Evolutionary conservation across 495 filamentous ascomycete species (phyloP).

Genomic region (Extremus antarcticus): DNA sequence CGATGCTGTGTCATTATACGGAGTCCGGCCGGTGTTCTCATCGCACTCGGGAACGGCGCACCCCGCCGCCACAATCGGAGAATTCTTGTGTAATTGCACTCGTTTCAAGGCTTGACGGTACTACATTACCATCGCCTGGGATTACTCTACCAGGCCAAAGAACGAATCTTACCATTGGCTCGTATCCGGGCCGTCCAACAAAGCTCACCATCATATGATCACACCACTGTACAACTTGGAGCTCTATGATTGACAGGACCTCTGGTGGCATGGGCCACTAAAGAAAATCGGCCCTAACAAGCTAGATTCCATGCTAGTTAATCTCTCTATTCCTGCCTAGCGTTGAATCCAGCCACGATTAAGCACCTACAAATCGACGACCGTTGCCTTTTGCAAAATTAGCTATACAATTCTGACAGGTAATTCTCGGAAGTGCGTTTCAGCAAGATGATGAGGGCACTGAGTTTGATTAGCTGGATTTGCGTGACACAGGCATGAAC

Average conservation of each 20-base stretch:
- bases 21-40: too few relatives aligned
- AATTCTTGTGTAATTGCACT: neutral
- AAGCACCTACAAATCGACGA: too few relatives aligned
- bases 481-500: too few relatives aligned
- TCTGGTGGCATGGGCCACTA: neutral
- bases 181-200: neutral
- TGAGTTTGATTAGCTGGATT: too few relatives aligned
- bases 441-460: neutral
- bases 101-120: neutral
- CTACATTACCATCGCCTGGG: neutral
- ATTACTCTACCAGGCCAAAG: neutral
- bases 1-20: too few relatives aligned
- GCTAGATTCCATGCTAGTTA: neutral
- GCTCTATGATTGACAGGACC: neutral
- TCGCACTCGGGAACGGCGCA: neutral
- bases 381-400: too few relatives aligned
- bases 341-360: too few relatives aligned
- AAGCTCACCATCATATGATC: neutral
- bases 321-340: neutral
- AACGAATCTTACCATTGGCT: neutral
- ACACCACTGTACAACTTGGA: neutral
- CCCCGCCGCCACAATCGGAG: neutral
- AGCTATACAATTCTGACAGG: too few relatives aligned
- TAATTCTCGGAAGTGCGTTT: neutral
- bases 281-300: neutral